These are phyloP conservation scores for Fennellomyces sp. DNA, from an alignment of 371 early-diverging fungal species.

Conservation along the genomic window DNA sequence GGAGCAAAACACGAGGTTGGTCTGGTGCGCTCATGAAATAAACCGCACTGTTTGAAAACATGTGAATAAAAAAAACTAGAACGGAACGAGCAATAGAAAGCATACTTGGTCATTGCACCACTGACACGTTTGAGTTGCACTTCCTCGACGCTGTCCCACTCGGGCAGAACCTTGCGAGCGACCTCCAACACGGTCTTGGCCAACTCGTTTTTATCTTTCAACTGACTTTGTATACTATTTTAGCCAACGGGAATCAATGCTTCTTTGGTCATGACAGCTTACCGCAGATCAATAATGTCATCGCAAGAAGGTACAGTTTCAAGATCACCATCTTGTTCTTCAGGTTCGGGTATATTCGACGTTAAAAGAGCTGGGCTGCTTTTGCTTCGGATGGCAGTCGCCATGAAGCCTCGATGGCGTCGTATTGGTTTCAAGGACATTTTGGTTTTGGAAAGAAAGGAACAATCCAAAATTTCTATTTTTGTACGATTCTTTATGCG, in stretches of 20 bases:
- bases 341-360: not conserved
- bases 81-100: not conserved
- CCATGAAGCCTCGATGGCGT: constrained; percentile 12
- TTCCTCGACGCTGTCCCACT: constrained; percentile 10
- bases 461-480: too few species aligned
- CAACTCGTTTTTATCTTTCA: constrained; percentile 16
- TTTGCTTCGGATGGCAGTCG: constrained; percentile 5
- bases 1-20: constrained; percentile 59
- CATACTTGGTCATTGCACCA: constrained; percentile 29
- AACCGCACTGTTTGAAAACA: constrained; percentile 47
- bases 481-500: too few species aligned
- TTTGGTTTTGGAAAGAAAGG: too few species aligned
- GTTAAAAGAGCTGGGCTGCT: constrained; percentile 15
- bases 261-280: not conserved
- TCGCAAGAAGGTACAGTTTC: constrained; percentile 17
- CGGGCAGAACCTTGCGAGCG: constrained; percentile 17
- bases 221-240: constrained; percentile 1
- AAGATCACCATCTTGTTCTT: not conserved
- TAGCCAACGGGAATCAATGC: not conserved
- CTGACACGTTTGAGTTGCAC: constrained; percentile 16
- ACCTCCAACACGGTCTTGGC: constrained; percentile 7
- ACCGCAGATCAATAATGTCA: constrained; percentile 18
- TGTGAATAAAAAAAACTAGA: not conserved
- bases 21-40: constrained; percentile 63
- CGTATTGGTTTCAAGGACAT: constrained; percentile 4